Conservation (phyloP, 805 yeast species). For the Candida yuanshanica region DNA sequence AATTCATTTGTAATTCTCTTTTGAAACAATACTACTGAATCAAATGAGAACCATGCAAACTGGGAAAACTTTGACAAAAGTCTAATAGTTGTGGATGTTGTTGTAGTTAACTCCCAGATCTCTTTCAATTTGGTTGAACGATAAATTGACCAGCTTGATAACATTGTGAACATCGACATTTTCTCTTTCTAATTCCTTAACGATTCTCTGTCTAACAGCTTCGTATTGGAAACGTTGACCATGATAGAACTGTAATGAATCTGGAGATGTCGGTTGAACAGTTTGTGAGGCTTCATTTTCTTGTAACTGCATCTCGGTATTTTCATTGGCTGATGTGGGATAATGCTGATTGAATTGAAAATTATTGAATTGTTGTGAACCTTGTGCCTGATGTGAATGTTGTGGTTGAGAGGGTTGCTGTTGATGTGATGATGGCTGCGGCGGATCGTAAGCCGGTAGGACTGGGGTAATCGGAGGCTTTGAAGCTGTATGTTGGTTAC, state of each 20-base stretch:
- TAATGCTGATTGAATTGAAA: background rate
- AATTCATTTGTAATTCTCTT: too few species aligned
- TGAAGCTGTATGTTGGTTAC: background rate
- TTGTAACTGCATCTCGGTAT: background rate
- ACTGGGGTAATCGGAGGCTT: conserved; percentile 1
- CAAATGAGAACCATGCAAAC: too few species aligned
- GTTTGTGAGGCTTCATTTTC: conserved; percentile 1
- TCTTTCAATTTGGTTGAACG: conserved; percentile 19
- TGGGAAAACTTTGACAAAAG: too few species aligned
- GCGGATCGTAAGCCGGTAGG: background rate
- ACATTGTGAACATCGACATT: conserved; percentile 7
- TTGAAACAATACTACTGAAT: too few species aligned
- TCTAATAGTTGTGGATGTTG: too few species aligned
- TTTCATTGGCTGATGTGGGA: background rate
- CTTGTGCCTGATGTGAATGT: conserved; percentile 4
- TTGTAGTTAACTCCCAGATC: conserved; percentile 7
- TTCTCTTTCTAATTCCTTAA: conserved; percentile 15
- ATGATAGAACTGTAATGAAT: conserved; percentile 11
- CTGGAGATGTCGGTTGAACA: conserved; percentile 2
- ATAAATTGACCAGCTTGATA: conserved; percentile 15
- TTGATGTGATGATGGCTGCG: conserved; percentile 3
- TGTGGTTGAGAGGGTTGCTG: conserved; percentile 7
- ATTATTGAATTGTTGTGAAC: background rate
- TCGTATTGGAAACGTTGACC: conserved; percentile 21
- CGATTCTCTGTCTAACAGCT: conserved; percentile 9